Conservation (phyloP, 441 rosid genomes). For the Codiaeum variegatum region DNA sequence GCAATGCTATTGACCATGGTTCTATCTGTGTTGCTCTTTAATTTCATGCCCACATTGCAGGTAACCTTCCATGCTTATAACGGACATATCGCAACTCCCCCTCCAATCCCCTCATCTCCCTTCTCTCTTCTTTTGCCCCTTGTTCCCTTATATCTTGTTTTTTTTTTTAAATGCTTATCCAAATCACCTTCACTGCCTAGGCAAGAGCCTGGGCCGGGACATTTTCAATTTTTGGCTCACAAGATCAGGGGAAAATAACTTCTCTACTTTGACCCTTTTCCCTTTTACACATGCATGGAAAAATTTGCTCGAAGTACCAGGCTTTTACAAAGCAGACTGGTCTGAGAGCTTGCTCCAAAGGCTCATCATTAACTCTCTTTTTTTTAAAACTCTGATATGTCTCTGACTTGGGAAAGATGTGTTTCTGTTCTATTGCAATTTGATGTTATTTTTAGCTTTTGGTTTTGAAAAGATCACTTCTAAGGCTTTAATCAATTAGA, state of each 20-base stretch:
- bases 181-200: background rate
- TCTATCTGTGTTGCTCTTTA: constrained; percentile 60
- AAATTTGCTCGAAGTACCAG: background rate
- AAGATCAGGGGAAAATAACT: background rate
- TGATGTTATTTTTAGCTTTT: background rate
- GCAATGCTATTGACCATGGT: constrained; percentile 77
- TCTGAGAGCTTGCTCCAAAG: background rate
- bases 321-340: background rate
- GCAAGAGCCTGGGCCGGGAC: background rate
- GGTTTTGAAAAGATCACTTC: background rate
- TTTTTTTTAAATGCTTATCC: background rate
- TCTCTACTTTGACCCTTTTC: background rate
- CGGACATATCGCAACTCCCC: background rate
- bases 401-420: background rate
- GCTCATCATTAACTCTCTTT: background rate
- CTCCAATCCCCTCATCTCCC: background rate
- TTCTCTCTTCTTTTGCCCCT: background rate
- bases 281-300: background rate
- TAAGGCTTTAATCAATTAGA: background rate
- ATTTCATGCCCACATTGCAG: constrained; percentile 68
- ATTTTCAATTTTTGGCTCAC: background rate
- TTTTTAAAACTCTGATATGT: background rate
- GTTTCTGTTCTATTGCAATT: background rate
- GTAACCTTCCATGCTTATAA: constrained; percentile 24
- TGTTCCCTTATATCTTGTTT: background rate